Conservation (phyloP, 1,284 basidiomycete genomes). For the Coniophora puteana region DNA sequence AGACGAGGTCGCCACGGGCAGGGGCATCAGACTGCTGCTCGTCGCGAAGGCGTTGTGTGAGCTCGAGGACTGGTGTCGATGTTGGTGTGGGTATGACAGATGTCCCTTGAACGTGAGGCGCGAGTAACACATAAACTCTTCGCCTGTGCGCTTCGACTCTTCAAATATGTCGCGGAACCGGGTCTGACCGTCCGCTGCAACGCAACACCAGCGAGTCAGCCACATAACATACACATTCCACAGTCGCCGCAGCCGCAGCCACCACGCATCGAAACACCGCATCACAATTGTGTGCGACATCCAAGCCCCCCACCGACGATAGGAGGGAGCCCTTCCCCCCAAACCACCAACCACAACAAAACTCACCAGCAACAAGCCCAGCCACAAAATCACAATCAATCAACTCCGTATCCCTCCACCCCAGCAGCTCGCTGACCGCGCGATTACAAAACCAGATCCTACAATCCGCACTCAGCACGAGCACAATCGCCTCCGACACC, state of each 20-base stretch:
- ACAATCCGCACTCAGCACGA: conserved; percentile 60
- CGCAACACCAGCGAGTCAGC: conserved; percentile 1
- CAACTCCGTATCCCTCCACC: conserved; percentile 72
- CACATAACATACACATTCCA: conserved; percentile 29
- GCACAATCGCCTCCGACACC: conserved; percentile 66
- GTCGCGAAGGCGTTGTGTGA: too few species aligned
- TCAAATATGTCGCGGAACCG: conserved; percentile 56
- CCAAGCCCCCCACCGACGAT: too few species aligned
- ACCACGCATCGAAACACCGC: too few species aligned
- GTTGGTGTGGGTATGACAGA: neutral
- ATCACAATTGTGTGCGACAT: too few species aligned
- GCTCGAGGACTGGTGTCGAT: neutral
- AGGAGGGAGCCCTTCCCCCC: too few species aligned
- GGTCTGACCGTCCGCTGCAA: conserved; percentile 56
- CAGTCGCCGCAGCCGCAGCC: conserved; percentile 66
- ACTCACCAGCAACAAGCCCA: too few species aligned
- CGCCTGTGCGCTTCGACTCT: conserved; percentile 42
- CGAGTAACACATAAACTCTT: conserved; percentile 56
- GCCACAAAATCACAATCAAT: conserved; percentile 62
- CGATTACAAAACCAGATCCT: conserved; percentile 69
- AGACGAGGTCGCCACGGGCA: too few species aligned
- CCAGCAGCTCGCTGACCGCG: conserved; percentile 67
- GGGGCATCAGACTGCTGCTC: too few species aligned
- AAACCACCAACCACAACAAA: too few species aligned
- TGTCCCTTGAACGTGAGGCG: conserved; percentile 53